A percentile compares a stretch with the other conserved stretches of the same genome.
Conservation (phyloP, 139 green algal genomes). For the Coelastrella sp. region DNA sequence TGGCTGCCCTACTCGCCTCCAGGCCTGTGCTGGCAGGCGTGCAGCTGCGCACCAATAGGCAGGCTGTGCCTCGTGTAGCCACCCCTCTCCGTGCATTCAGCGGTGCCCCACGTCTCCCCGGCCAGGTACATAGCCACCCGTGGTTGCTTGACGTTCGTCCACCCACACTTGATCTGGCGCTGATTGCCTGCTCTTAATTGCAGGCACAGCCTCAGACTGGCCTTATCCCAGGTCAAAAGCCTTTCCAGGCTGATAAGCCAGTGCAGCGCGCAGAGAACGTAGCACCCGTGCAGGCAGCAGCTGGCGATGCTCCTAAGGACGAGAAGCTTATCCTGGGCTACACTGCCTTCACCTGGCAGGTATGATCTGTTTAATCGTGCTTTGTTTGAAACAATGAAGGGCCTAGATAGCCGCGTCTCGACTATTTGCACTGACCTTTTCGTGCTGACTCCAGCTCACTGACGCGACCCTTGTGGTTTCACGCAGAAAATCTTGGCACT, state of each 20-base stretch:
- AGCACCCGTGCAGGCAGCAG: conserved; percentile 29
- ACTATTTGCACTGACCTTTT: neutral
- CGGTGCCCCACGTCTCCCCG: conserved; percentile 1
- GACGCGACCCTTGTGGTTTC: neutral
- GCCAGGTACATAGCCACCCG: conserved; percentile 6
- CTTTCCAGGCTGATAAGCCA: conserved; percentile 33
- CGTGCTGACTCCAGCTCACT: neutral
- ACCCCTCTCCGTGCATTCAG: conserved; percentile 20
- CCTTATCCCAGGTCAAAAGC: conserved; percentile 28
- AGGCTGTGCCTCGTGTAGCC: neutral
- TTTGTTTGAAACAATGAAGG: too few relatives aligned
- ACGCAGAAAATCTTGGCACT: conserved; percentile 91
- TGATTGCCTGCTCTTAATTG: neutral
- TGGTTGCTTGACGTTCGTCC: neutral
- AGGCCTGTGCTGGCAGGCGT: conserved; percentile 2
- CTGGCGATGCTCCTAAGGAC: conserved; percentile 9
- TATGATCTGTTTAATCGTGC: neutral
- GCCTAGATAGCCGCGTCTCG: too few relatives aligned
- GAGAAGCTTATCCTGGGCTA: conserved; percentile 51
- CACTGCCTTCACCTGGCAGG: conserved; percentile 37
- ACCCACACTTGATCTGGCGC: conserved; percentile 4
- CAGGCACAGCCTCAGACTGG: conserved; percentile 38
- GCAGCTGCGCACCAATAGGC: neutral
- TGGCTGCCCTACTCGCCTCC: conserved; percentile 9
- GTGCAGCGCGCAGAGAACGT: conserved; percentile 22